Evolutionary conservation across 306 rosid species (phyloP), one percentile per base, ranked within the genome.

Genomic region (Casuarina glauca): DNA sequence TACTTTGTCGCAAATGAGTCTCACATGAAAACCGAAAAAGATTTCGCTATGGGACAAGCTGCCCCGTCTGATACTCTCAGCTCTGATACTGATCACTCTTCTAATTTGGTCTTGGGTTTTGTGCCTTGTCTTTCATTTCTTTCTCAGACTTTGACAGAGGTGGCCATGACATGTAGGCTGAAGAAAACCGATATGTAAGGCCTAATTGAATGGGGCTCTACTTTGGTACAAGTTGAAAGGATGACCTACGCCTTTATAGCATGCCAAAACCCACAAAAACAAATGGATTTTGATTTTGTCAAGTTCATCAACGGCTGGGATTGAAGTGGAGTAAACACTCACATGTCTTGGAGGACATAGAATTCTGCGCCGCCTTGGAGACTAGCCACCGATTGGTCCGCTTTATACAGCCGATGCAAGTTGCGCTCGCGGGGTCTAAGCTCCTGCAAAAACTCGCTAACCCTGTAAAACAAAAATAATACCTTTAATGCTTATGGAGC

Each of bases 91-190:
- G 83, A 76, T 86, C 84, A 84, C 76, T 85, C 77, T 90, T 93
- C 82, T 78, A 87, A 84, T 26, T 26, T 26, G 32, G 57, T 64
- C 53, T 92, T 86, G 96, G 92, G 85, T 46, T 87, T 15, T 76
- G 97, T 92, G 96, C 96, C 96, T 61, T 79, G 13, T 48, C 86
- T 85, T 82, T 83, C 86, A 80, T 86, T 80, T 86, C 87, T 85
- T 78, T 85, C 87, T 90, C 91, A 84, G 89, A 69, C 76, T 87
- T 82, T 86, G 81, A 86, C 95, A 91, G 90, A 77, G 88, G 86
- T 79, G 90, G 92, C 88, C 94, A 88, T 87, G 87, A 84, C 89
- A 80, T 75, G 79, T 70, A 46, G 66, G 12, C 39, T 26, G 17
- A 11, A 17, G 26, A 19, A 48, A 4, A 70, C 49, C 15, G 36